Base-by-base conservation (phyloP, 495 filamentous ascomycete genomes). In the Pseudevernia furfuracea region DNA sequence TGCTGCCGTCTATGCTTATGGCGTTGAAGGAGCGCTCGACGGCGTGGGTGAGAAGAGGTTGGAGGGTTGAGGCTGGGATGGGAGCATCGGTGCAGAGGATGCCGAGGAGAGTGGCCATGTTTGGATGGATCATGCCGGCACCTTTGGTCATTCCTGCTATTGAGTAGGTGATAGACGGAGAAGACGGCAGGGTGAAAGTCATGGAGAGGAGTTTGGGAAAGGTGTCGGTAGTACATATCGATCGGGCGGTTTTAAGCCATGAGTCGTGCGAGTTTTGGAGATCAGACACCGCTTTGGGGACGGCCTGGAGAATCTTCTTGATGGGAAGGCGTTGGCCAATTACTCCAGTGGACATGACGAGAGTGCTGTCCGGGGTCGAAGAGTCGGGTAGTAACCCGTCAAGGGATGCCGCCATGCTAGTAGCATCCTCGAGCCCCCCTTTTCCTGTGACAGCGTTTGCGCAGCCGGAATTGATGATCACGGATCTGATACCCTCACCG, bases 121-220 rank as follows among this genome's bases (percentile, higher is more conserved):
- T 97, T 28, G 94, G 94, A 76, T 97, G 93, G 73, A 99, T 99
- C 94, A 99, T 99, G 70, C 94, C 94, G 19, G 94, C 95, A 55
- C 94, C 94, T 77, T 99, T 99, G 66, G 95, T 96, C 85, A 96
- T 96, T 58, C 94, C 94, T 34, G 89, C 91, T 34, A 99, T 87
- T 69, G 82, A 79, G 78, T 97, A 99, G 72, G 83, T 81, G 48
- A 82, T 84, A 12, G 78, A 77, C 4, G 89, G 86, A 12, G 89
- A 89, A 14, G 90, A 94, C 30, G 93, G 93, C 36, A 99, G 84
- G 8, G 78, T 85, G 76, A 97, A 99, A 7, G 84, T 86, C 63
- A 82, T 84, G 25, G 92, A 96, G 63, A 90, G 79, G 64, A 99
- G 86, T 78, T 99, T 99, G 66, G 95, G 94, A 78, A 99, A 99